Percentiles rank a stretch among this genome's conserved stretches.
These are phyloP conservation scores for Moniliophthora roreri DNA, from an alignment of 1,284 basidiomycete species.

Conservation along the genomic window DNA sequence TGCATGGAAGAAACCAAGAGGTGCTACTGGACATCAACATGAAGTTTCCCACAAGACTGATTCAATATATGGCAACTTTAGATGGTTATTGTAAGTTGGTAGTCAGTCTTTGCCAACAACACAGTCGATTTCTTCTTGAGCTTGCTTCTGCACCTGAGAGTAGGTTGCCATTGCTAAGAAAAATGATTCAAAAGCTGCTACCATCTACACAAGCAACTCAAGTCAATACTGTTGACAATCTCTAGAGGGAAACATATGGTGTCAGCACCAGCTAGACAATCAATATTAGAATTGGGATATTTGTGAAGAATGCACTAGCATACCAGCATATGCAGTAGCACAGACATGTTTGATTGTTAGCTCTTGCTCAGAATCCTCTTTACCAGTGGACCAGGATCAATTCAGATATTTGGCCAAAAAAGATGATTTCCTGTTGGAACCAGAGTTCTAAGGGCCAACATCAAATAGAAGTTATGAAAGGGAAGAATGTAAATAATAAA, in stretches of 20 bases:
- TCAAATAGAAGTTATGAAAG: no score
- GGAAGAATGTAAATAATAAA: no score
- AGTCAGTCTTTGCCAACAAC: slow-evolving; percentile 2
- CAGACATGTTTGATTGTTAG: no score
- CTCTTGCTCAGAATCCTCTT: no score
- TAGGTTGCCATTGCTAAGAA: slow-evolving; percentile 4
- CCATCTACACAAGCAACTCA: not conserved
- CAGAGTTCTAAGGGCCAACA: not conserved
- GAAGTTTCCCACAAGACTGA: slow-evolving; percentile 6
- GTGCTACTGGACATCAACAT: slow-evolving; percentile 5
- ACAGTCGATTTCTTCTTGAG: slow-evolving; percentile 9
- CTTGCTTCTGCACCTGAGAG: slow-evolving; percentile 1
- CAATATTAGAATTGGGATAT: no score
- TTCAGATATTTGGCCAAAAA: not conserved
- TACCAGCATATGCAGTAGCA: no score
- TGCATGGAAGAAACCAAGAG: slow-evolving; percentile 5
- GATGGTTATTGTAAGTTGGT: slow-evolving; percentile 2
- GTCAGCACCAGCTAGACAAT: no score
- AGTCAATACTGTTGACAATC: not conserved
- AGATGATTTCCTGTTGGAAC: not conserved
- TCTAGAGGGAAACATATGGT: no score
- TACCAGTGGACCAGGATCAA: no score
- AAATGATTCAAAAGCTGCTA: not conserved
- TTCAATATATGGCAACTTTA: slow-evolving; percentile 7
- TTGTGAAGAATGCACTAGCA: no score